These are phyloP conservation scores for Polysphondylium violaceum DNA, from an alignment of 78 protist species.

Conservation along the genomic window DNA sequence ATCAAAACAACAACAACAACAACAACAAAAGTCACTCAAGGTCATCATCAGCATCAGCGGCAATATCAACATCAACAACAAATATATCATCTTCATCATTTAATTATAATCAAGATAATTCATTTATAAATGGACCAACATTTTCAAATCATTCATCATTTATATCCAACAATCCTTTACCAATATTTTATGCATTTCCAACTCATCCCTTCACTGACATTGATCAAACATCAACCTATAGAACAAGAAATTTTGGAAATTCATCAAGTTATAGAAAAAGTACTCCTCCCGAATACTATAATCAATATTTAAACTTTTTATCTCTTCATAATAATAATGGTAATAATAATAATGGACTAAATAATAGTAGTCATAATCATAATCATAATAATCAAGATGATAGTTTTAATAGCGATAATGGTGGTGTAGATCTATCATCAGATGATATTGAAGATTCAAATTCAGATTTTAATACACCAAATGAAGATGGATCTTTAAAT, in stretches of 20 bases:
- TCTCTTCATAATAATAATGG: background rate
- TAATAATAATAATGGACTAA: background rate
- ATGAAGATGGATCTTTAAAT: too few relatives aligned
- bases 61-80: background rate
- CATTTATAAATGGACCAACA: too few relatives aligned
- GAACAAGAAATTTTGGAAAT: slow-evolving; percentile 44
- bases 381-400: background rate
- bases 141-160: background rate
- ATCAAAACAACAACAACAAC: background rate
- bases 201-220: slow-evolving; percentile 4
- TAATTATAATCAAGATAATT: background rate
- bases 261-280: slow-evolving; percentile 28
- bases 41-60: background rate
- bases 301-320: slow-evolving; percentile 63
- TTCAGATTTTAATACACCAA: too few relatives aligned
- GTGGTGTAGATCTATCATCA: background rate
- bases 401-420: background rate
- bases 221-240: slow-evolving; percentile 36
- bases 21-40: slow-evolving; percentile 7
- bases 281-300: slow-evolving; percentile 68
- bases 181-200: slow-evolving; percentile 14
- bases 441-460: too few relatives aligned
- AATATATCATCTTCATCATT: background rate
- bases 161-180: background rate
- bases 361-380: background rate